Evolutionary conservation across 2,329 filamentous ascomycete genomes (phyloP).

Genomic region (Fusarium sp.): DNA sequence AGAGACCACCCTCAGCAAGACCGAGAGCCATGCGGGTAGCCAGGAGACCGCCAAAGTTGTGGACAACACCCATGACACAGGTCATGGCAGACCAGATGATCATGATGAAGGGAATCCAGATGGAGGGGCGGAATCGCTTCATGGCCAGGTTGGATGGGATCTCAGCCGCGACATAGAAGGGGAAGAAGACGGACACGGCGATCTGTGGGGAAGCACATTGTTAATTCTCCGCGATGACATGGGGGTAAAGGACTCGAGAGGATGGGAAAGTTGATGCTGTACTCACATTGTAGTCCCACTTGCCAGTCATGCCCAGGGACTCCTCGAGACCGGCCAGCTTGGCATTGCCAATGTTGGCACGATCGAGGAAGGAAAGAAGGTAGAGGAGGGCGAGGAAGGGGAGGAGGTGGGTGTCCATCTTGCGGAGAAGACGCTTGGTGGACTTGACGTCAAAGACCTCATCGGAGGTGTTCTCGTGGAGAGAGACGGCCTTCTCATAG

Average conservation of each 20-base stretch:
- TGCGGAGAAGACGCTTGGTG: slow-evolving; percentile 64
- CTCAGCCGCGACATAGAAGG: slow-evolving; percentile 64
- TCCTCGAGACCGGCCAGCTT: slow-evolving; percentile 65
- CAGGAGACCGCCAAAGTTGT: slow-evolving; percentile 62
- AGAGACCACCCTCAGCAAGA: slow-evolving; percentile 67
- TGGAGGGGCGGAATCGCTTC: slow-evolving; percentile 63
- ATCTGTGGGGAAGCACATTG: slow-evolving; percentile 40
- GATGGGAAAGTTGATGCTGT: not conserved
- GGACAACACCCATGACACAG: slow-evolving; percentile 65
- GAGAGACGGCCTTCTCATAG: slow-evolving; percentile 42
- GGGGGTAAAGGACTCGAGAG: not conserved
- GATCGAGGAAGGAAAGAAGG: slow-evolving; percentile 63
- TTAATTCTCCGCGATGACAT: slow-evolving; percentile 10
- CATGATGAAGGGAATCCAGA: slow-evolving; percentile 67
- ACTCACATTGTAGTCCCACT: slow-evolving; percentile 51
- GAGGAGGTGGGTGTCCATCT: slow-evolving; percentile 67
- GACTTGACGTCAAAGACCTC: slow-evolving; percentile 48
- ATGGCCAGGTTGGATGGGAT: slow-evolving; percentile 69
- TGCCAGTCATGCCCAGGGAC: slow-evolving; percentile 48
- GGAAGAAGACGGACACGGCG: slow-evolving; percentile 64
- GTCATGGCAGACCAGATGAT: slow-evolving; percentile 61
- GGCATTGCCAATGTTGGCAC: slow-evolving; percentile 65
- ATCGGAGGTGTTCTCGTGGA: slow-evolving; percentile 40
- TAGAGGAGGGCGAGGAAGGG: slow-evolving; percentile 71
- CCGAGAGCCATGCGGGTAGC: slow-evolving; percentile 60